Evolutionary conservation across 371 early-diverging fungal species (phyloP).

Genomic region (Mortierella sp.): DNA sequence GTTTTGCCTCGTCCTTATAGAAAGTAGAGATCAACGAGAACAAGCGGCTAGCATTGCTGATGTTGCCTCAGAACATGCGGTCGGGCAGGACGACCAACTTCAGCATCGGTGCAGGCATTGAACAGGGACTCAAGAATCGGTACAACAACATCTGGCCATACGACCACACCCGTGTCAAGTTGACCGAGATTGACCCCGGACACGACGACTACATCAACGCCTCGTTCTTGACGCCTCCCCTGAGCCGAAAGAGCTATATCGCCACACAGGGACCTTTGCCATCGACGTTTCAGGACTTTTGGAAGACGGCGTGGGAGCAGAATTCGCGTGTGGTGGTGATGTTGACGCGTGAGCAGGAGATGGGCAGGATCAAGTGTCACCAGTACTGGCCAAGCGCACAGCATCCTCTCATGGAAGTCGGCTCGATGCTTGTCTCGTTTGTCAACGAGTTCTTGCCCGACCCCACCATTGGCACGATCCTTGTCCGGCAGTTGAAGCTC

Average conservation of each 20-base stretch:
- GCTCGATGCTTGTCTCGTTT: slow-evolving; percentile 53
- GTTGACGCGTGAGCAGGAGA: slow-evolving; percentile 90
- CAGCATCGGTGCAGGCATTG: slow-evolving; percentile 77
- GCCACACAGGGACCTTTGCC: slow-evolving; percentile 93
- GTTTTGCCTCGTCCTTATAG: slow-evolving; percentile 40
- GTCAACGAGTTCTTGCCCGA: slow-evolving; percentile 42
- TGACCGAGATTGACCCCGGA: slow-evolving; percentile 44
- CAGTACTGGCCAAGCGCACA: slow-evolving; percentile 79
- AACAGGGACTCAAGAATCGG: slow-evolving; percentile 77
- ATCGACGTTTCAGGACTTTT: slow-evolving; percentile 89
- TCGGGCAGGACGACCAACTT: slow-evolving; percentile 62
- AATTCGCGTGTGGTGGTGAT: slow-evolving; percentile 83
- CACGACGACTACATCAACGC: slow-evolving; percentile 90
- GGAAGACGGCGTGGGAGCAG: slow-evolving; percentile 93
- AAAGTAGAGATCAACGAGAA: slow-evolving; percentile 73
- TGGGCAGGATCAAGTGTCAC: slow-evolving; percentile 78
- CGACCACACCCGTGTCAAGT: slow-evolving; percentile 71
- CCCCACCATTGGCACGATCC: slow-evolving; percentile 29
- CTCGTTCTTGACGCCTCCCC: slow-evolving; percentile 67
- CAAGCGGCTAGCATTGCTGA: slow-evolving; percentile 73
- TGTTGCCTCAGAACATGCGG: slow-evolving; percentile 69
- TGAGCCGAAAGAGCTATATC: slow-evolving; percentile 74
- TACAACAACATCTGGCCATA: slow-evolving; percentile 88
- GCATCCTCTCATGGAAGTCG: slow-evolving; percentile 57
- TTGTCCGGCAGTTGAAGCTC: slow-evolving; percentile 37